Base-by-base conservation (phyloP, 75 land plant species). In the Cunninghamia lanceolata region DNA sequence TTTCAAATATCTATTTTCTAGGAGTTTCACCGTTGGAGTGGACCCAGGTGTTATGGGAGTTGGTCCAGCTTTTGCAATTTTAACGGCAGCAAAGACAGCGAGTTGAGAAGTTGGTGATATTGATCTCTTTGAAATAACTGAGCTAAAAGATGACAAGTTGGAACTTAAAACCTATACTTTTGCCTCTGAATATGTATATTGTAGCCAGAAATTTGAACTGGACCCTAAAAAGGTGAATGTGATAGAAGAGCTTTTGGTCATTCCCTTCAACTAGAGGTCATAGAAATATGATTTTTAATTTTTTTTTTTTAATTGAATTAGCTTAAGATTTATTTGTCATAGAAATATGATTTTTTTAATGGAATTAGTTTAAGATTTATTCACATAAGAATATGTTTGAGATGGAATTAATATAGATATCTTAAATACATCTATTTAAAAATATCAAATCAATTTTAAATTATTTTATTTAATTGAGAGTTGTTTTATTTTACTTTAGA, bases 181-280 rank as follows among this genome's bases (percentile, higher is more conserved):
- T 93, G 98, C 98, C 30, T 97, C 99, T 42, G 98, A 97, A 78
- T 97, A 71, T 86, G 92, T 94, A 2, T 97, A 96, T 70, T 95
- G 99, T 86, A 84, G 87, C 28, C 90, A 97, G 84, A 91, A 94
- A 88, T 84, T 97, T 86, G 95, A 86, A 35, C 91, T 97, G 16
- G 95, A 97, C 86, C 90, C 91, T 32, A 91, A 92, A 74, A 97
- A 96, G 88, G 90, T 97, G 10, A 97, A 97, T 92, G 98, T 15
- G 96, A 97, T 89, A 98, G 99, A 83, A 98, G 99, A 85, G 99
- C 99, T 75, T 83, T 97, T 85, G 99, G 99, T 6, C 99, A 97
- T 88, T 98, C 98, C 36, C 87, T 97, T 82, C 98, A 36, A 93
- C 96, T 32, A 97, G 98, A 89, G 99, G 97, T 96, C 39, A 36